Evolutionary conservation across 2,329 filamentous ascomycete species (phyloP), one percentile per base, ranked within the genome.

Genomic region (Verticillium tricorpus): DNA sequence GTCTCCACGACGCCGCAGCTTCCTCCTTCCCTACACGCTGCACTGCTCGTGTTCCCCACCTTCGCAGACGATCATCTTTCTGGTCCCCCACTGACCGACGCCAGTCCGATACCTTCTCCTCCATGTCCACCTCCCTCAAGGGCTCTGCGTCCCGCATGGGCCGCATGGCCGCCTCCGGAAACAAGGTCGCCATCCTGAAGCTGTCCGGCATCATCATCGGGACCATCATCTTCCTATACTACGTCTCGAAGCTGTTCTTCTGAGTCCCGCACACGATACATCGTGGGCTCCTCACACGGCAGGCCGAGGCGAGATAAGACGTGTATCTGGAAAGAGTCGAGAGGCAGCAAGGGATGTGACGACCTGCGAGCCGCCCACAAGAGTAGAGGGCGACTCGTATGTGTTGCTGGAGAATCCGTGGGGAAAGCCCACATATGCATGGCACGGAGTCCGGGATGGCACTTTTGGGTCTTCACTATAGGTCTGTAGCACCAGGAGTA

Each of bases 171-270:
- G 89, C 89, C 59, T 87, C 89, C 60, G 95, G 95, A 58, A 96
- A 97, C 77, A 94, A 92, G 70, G 85, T 97, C 50, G 94, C 95
- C 17, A 89, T 98, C 45, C 76, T 99, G 64, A 97, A 97, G 76
- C 81, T 99, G 57, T 88, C 93, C 0, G 94, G 86, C 28, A 96
- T 97, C 45, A 82, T 96, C 28, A 83, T 94, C 54, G 92, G 78
- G 7, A 76, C 80, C 9, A 88, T 96, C 56, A 69, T 98, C 60
- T 75, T 93, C 61, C 71, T 97, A 45, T 98, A 91, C 76, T 93
- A 93, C 72, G 77, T 89, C 14, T 78, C 83, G 67, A 85, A 85
- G 67, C 81, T 88, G 74, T 78, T 92, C 60, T 85, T 91, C 63
- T 86, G 69, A 77, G 5, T 7, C 37, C 1, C 2, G 14, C 14